These are phyloP conservation scores for Hemerocallis citrina DNA, from an alignment of 106 monocot species.

Conservation along the genomic window DNA sequence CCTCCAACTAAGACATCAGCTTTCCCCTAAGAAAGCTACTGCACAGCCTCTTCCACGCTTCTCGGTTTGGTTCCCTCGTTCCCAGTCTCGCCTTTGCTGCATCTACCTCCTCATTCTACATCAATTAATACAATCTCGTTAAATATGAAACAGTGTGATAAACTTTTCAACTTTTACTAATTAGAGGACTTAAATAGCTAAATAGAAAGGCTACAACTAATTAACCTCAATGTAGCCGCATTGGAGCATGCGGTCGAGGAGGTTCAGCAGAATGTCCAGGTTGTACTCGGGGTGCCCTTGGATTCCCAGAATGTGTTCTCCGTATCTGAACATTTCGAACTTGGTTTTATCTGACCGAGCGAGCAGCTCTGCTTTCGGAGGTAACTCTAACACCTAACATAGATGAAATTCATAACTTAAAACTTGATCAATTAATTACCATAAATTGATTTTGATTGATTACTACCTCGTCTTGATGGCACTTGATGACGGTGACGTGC, in stretches of 20 bases:
- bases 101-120: too few species aligned
- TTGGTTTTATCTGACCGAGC: conserved; percentile 57
- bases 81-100: conserved; percentile 32
- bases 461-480: conserved; percentile 82
- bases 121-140: too few species aligned
- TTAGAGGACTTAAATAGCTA: too few species aligned
- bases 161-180: too few species aligned
- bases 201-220: too few species aligned
- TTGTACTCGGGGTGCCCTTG: conserved; percentile 85
- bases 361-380: conserved; percentile 43
- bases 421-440: too few species aligned
- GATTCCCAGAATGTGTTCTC: conserved; percentile 72
- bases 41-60: conserved; percentile 48
- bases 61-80: conserved; percentile 18
- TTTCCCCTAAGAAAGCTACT: conserved; percentile 40
- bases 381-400: conserved; percentile 65
- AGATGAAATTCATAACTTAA: too few species aligned
- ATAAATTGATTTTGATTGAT: too few species aligned
- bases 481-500: conserved; percentile 55
- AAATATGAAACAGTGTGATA: too few species aligned
- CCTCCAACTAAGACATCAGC: conserved; percentile 1
- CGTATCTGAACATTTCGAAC: conserved; percentile 53
- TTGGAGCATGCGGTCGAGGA: conserved; percentile 51
- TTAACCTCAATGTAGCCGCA: conserved; percentile 37
- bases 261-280: conserved; percentile 57